Conservation (phyloP, 169 alveolate species). For the Amoebophrya sp. region DNA sequence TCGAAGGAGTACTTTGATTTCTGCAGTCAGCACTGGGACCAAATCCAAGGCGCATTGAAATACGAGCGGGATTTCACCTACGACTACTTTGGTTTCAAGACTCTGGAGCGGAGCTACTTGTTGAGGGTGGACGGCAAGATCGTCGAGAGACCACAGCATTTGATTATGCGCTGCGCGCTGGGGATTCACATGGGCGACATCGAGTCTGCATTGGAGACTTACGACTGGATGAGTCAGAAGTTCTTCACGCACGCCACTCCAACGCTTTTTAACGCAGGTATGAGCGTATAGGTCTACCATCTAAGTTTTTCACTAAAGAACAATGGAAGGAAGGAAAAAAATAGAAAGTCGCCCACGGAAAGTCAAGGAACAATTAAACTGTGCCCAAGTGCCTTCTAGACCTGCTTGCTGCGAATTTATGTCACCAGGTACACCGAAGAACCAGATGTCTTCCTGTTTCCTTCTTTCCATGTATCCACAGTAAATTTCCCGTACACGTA, state of each 20-base stretch:
- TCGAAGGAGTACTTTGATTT: slow-evolving; percentile 83
- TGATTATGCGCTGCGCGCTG: slow-evolving; percentile 94
- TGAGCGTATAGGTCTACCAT: no score
- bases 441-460: slow-evolving; percentile 92
- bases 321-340: neutral
- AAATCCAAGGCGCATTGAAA: slow-evolving; percentile 79
- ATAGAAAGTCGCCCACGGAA: neutral
- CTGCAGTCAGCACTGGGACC: slow-evolving; percentile 70
- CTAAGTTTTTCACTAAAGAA: neutral
- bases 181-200: slow-evolving; percentile 94
- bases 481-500: no score
- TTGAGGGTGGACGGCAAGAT: slow-evolving; percentile 62
- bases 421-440: slow-evolving; percentile 68
- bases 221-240: slow-evolving; percentile 86
- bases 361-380: neutral
- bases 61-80: slow-evolving; percentile 89
- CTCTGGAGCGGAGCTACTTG: slow-evolving; percentile 69
- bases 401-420: neutral
- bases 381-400: neutral
- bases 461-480: no score
- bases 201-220: slow-evolving; percentile 73
- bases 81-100: slow-evolving; percentile 94
- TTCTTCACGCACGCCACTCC: slow-evolving; percentile 99
- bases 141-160: slow-evolving; percentile 95
- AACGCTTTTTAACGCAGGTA: slow-evolving; percentile 94